These are phyloP conservation scores for Geosmithia flava DNA, from an alignment of 2,329 filamentous ascomycete species.

Conservation along the genomic window DNA sequence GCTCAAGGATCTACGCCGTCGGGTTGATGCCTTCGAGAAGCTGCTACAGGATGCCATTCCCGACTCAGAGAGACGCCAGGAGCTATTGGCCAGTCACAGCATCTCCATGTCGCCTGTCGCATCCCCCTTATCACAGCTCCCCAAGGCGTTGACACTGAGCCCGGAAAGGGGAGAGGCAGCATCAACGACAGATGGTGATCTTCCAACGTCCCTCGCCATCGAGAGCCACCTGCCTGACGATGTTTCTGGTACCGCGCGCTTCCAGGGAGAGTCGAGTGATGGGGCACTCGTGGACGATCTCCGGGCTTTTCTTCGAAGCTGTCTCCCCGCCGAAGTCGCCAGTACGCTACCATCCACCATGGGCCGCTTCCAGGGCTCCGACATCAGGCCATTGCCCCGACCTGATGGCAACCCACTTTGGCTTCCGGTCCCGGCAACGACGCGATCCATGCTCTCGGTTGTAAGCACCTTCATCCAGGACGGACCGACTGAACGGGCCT, in stretches of 20 bases:
- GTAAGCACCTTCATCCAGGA: constrained; percentile 32
- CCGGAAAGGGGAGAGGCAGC: constrained; percentile 4
- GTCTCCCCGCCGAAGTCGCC: constrained; percentile 5
- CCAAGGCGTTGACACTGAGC: constrained; percentile 6
- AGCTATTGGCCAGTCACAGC: constrained; percentile 13
- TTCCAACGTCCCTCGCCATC: background rate
- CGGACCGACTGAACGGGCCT: constrained; percentile 13
- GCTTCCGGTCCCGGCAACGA: constrained; percentile 22
- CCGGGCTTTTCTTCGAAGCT: constrained; percentile 14
- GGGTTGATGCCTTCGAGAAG: constrained; percentile 25
- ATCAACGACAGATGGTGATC: constrained; percentile 1
- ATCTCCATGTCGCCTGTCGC: background rate
- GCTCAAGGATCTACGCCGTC: constrained; percentile 25
- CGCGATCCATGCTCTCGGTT: constrained; percentile 23
- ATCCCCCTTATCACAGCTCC: constrained; percentile 9
- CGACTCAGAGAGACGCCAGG: constrained; percentile 19
- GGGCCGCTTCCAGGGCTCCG: constrained; percentile 33
- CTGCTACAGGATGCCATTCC: constrained; percentile 22
- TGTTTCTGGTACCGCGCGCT: constrained; percentile 28
- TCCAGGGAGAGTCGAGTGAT: constrained; percentile 35
- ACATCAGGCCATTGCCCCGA: constrained; percentile 26
- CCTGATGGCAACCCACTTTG: constrained; percentile 24
- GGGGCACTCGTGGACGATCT: constrained; percentile 36
- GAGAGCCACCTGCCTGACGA: constrained; percentile 32
- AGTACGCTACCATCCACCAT: constrained; percentile 23